These are phyloP conservation scores for Coffea canephora DNA, from an alignment of 257 asterid species.

Conservation along the genomic window DNA sequence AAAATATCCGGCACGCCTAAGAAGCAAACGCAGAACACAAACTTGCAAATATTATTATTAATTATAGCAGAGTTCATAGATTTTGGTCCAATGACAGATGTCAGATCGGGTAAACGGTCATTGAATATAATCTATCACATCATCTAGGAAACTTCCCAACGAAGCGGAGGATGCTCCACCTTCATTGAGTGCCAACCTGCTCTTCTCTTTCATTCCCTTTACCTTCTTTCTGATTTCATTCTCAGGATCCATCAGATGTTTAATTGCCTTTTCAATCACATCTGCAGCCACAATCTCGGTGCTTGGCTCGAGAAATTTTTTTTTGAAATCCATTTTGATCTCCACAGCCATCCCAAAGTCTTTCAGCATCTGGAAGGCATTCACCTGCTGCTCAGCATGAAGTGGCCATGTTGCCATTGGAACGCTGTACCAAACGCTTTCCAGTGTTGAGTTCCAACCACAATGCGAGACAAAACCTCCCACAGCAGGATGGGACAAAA, in stretches of 20 bases:
- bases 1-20: no score
- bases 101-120: not conserved
- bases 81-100: no score
- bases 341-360: constrained; percentile 29
- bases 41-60: no score
- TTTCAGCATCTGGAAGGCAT: constrained; percentile 26
- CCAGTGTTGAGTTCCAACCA: no score
- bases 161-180: constrained; percentile 55
- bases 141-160: constrained; percentile 31
- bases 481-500: no score
- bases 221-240: constrained; percentile 38
- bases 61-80: not conserved
- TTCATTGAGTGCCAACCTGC: constrained; percentile 36
- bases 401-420: constrained; percentile 26
- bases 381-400: constrained; percentile 30
- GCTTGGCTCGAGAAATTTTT: not conserved
- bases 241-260: constrained; percentile 16
- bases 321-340: not conserved
- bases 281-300: constrained; percentile 5
- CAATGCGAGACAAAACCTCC: no score
- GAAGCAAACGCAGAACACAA: no score
- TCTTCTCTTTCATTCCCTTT: constrained; percentile 41
- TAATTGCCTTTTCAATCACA: constrained; percentile 20
- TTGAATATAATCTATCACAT: constrained; percentile 25
- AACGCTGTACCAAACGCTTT: no score